Evolutionary conservation across 2,329 filamentous ascomycete genomes (phyloP).

Genomic region (Curvularia sp.): DNA sequence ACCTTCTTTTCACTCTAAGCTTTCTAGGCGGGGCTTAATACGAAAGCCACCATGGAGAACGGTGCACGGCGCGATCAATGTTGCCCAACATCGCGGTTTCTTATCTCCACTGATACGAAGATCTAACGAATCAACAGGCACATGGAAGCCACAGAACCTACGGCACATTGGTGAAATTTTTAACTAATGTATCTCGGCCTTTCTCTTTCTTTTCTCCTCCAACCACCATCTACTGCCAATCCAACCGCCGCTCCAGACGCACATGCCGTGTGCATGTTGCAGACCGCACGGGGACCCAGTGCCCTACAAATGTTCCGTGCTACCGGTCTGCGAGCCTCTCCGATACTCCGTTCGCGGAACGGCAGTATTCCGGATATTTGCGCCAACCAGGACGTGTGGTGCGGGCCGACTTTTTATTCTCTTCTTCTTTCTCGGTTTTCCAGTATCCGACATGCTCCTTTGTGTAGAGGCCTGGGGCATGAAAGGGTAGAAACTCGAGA

Average conservation of each 20-base stretch:
- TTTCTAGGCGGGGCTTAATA: not conserved
- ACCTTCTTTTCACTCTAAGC: not conserved
- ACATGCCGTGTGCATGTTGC: not conserved
- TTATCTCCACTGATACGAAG: not conserved
- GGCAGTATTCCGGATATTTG: not conserved
- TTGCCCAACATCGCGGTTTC: no score
- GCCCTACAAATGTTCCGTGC: not conserved
- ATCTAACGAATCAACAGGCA: slow-evolving; percentile 40
- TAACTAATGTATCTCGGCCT: slow-evolving; percentile 25
- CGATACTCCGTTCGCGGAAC: not conserved
- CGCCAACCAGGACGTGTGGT: not conserved
- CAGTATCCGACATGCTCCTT: not conserved
- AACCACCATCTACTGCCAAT: no score
- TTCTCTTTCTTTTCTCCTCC: not conserved
- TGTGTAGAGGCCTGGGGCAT: not conserved
- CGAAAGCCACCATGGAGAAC: not conserved
- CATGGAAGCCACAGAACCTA: slow-evolving; percentile 47
- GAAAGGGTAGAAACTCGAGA: not conserved
- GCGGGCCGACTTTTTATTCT: not conserved
- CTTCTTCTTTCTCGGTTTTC: not conserved
- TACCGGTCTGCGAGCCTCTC: not conserved
- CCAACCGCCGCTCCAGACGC: not conserved
- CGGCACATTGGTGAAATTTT: slow-evolving; percentile 48
- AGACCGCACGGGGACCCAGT: not conserved
- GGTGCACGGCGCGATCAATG: no score